Base-by-base conservation (phyloP, 2,329 filamentous ascomycete genomes). In the Colletotrichum sp. region DNA sequence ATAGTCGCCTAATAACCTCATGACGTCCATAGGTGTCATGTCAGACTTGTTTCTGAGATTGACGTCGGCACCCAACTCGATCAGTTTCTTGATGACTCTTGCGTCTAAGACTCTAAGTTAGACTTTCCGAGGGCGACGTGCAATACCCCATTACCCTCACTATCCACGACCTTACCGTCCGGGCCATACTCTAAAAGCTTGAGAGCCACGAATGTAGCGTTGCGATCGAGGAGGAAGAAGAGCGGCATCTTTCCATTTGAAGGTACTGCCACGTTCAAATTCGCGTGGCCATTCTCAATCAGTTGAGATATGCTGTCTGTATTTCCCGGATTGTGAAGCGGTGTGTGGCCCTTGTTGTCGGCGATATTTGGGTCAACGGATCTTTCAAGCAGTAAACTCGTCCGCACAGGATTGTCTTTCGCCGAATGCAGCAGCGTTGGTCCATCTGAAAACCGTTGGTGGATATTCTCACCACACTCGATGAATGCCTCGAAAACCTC, bases 251-350 rank as follows among this genome's bases (percentile, higher is more conserved):
- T 59, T 0, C n/a, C 15, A 59, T 9, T 36, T 63, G 62, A 10
- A 81, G 80, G 36, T 78, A 49, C 59, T 7, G 26, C 34, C 32
- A 5, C 66, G 6, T 84, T 80, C 39, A 84, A 74, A 24, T 82
- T 63, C 2, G 76, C 79, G 18, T 79, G 69, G 2, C 79, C 79
- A 3, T 77, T 52, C 30, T 82, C 74, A 8, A 83, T 59, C 1
- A 84, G 76, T 18, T 81, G 72, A 4, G 52, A 62, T 12, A 83
- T 30, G 8, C 71, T 72, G 5, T 80, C 78, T 10, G 26, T 4
- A 0, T 30, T 18, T 1, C 15, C 28, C 3, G n/a, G 28, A 6
- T 26, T 15, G 21, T 81, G 80, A 4, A 83, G 69, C 5, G 75
- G 80, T 6, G 79, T 72, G 49, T 62, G 9, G 1, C 81, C 79